Evolutionary conservation across 306 rosid genomes (phyloP).

Genomic region (Delonix regia): DNA sequence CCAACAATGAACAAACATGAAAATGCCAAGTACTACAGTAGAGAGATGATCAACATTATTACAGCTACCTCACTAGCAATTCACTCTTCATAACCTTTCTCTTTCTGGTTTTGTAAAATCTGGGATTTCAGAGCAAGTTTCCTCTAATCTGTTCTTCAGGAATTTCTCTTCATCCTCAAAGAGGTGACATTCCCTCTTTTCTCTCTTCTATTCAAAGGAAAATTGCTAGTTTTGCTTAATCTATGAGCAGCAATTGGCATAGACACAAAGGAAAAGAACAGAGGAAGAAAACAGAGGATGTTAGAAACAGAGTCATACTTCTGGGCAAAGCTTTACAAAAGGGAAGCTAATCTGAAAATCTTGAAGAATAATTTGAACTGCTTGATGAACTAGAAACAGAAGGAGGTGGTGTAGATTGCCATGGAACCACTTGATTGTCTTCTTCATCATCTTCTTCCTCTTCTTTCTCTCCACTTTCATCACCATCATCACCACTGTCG

Average conservation of each 20-base stretch:
- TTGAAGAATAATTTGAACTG: constrained; percentile 37
- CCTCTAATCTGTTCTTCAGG: too few relatives aligned
- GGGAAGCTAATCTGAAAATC: constrained; percentile 18
- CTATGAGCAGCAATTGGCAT: constrained; percentile 3
- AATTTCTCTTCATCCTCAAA: too few relatives aligned
- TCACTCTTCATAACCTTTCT: neutral
- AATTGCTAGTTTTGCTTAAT: neutral
- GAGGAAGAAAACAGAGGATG: neutral
- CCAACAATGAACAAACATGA: neutral
- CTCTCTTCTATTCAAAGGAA: neutral
- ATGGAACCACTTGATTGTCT: constrained; percentile 87
- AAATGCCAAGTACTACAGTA: neutral
- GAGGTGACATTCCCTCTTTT: too few relatives aligned
- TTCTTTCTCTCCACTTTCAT: neutral
- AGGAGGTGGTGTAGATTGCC: constrained; percentile 54
- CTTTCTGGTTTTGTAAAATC: neutral
- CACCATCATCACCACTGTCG: neutral
- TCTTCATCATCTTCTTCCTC: constrained; percentile 36
- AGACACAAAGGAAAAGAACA: neutral
- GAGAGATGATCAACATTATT: neutral
- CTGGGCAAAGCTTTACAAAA: neutral
- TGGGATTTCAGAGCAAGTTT: too few relatives aligned
- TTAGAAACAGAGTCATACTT: constrained; percentile 9
- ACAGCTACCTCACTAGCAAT: neutral
- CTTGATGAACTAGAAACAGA: constrained; percentile 55